These are phyloP conservation scores for Arbutus unedo DNA, from an alignment of 148 eudicot genomes.

Conservation along the genomic window DNA sequence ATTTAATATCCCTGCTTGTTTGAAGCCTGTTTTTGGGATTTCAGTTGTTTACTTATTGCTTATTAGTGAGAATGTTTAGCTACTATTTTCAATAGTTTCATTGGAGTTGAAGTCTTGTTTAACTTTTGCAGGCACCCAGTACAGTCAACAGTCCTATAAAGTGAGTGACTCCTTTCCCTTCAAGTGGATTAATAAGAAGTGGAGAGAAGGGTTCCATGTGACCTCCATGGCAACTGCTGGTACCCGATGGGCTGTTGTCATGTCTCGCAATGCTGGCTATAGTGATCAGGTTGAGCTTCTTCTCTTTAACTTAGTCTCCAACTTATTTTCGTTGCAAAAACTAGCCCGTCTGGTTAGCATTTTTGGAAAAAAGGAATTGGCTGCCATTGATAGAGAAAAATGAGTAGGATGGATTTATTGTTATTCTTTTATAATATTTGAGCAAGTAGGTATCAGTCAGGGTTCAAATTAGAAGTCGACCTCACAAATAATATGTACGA, in stretches of 20 bases:
- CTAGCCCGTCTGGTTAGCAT: neutral
- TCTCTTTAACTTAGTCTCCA: neutral
- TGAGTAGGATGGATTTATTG: neutral
- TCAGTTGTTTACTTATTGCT: neutral
- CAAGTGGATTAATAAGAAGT: slow-evolving; percentile 94
- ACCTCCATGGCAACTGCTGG: slow-evolving; percentile 98
- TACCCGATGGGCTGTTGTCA: slow-evolving; percentile 87
- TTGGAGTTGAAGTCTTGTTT: neutral
- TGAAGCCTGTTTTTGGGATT: neutral
- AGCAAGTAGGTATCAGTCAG: neutral
- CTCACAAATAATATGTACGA: neutral
- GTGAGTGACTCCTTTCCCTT: slow-evolving; percentile 91
- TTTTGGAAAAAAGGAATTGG: neutral
- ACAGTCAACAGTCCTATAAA: slow-evolving; percentile 85
- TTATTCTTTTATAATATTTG: neutral
- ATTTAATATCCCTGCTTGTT: neutral
- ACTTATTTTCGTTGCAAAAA: neutral
- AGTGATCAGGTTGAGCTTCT: slow-evolving; percentile 60
- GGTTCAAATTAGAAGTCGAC: neutral
- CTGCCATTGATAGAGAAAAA: neutral
- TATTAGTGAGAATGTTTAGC: neutral
- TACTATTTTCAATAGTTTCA: neutral
- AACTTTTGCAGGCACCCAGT: slow-evolving; percentile 57
- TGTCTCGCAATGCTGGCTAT: slow-evolving; percentile 91
- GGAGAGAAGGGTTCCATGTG: slow-evolving; percentile 93